Conservation (phyloP, 768 basidiomycete genomes). For the Xerocomus potaroensis region DNA sequence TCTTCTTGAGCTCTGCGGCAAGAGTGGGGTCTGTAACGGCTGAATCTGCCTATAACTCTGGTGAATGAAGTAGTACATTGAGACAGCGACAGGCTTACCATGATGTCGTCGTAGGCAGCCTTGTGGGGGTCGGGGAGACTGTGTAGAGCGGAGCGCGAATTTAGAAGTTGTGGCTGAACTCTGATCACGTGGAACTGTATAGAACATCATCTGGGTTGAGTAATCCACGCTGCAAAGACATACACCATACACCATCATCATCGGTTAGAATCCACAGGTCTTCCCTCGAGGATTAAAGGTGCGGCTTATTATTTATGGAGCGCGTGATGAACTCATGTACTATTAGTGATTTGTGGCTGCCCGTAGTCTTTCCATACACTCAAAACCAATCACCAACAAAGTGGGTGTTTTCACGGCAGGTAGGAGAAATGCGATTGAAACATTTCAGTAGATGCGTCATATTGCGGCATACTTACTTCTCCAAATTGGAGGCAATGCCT, state of each 20-base stretch:
- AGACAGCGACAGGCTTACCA: constrained; percentile 23
- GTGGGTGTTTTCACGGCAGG: constrained; percentile 29
- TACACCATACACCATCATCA: constrained; percentile 35
- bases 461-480: constrained; percentile 97
- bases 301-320: background rate
- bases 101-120: constrained; percentile 27
- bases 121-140: constrained; percentile 23
- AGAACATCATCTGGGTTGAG: constrained; percentile 41
- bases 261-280: constrained; percentile 94
- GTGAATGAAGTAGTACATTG: background rate
- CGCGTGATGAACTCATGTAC: constrained; percentile 9
- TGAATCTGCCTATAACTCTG: constrained; percentile 61
- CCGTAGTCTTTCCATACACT: constrained; percentile 40
- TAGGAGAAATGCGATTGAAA: background rate
- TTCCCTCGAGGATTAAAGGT: constrained; percentile 88
- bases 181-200: constrained; percentile 56
- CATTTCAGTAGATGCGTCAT: constrained; percentile 67
- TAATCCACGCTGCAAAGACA: background rate
- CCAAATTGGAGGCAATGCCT: constrained; percentile 87
- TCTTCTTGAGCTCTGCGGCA: constrained; percentile 98
- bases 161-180: constrained; percentile 41
- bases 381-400: constrained; percentile 36
- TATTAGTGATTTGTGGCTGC: constrained; percentile 90
- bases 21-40: constrained; percentile 84
- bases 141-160: constrained; percentile 23